A percentile compares a stretch with the other conserved stretches of the same genome.
Conservation (phyloP, 2,329 filamentous ascomycete genomes). For the Colletotrichum ledebouriae region DNA sequence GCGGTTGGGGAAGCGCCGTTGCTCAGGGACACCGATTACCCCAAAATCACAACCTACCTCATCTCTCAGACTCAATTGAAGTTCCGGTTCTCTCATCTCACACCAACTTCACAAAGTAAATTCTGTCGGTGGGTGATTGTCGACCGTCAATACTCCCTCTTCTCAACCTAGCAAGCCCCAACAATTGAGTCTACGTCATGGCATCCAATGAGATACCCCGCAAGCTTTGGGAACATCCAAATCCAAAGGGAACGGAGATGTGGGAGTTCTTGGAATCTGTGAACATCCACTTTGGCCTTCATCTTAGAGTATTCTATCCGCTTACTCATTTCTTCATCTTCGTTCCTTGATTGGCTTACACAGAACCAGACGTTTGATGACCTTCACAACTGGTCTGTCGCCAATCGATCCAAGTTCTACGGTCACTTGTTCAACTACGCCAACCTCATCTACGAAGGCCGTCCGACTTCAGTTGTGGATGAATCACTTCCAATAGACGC, state of each 20-base stretch:
- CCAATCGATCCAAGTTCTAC: slow-evolving; percentile 74
- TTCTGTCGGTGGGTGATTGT: neutral
- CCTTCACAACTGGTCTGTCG: slow-evolving; percentile 77
- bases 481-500: slow-evolving; percentile 76
- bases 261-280: slow-evolving; percentile 75
- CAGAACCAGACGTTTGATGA: slow-evolving; percentile 72
- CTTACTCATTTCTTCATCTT: neutral
- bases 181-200: slow-evolving; percentile 45
- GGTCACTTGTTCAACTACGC: slow-evolving; percentile 71
- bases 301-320: slow-evolving; percentile 65
- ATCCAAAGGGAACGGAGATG: slow-evolving; percentile 73
- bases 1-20: slow-evolving; percentile 33
- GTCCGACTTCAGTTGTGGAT: slow-evolving; percentile 73
- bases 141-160: neutral
- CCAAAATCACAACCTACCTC: slow-evolving; percentile 14
- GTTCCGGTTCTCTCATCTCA: slow-evolving; percentile 6
- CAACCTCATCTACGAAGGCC: slow-evolving; percentile 74
- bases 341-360: slow-evolving; percentile 16
- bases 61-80: neutral
- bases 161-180: neutral
- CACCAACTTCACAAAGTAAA: neutral
- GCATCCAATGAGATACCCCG: slow-evolving; percentile 59
- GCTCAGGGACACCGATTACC: slow-evolving; percentile 5
- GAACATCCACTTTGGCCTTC: slow-evolving; percentile 69
- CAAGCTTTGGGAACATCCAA: slow-evolving; percentile 77